Conservation (phyloP, 257 asterid species). For the Lavandula angustifolia region DNA sequence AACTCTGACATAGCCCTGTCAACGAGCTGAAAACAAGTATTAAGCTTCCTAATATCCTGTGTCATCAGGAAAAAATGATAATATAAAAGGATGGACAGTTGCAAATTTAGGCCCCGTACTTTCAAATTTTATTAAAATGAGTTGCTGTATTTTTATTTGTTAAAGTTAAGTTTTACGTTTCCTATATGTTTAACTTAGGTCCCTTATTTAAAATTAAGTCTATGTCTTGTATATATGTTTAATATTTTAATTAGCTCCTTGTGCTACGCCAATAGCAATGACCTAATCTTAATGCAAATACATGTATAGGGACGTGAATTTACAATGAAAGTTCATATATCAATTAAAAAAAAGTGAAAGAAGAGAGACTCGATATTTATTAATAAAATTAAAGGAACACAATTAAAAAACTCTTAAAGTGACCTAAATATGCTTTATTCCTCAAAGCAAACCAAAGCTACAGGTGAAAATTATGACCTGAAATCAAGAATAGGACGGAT, state of each 20-base stretch:
- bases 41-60: constrained; percentile 34
- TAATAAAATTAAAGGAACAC: background rate
- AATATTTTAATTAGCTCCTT: background rate
- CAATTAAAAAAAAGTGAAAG: too few species aligned
- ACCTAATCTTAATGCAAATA: background rate
- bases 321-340: too few species aligned
- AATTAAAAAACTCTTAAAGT: background rate
- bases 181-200: background rate
- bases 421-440: constrained; percentile 3
- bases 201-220: background rate
- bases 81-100: background rate
- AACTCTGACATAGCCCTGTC: constrained; percentile 91
- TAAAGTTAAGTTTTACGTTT: background rate
- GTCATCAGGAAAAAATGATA: constrained; percentile 12
- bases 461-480: constrained; percentile 66
- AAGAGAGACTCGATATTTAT: background rate
- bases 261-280: background rate
- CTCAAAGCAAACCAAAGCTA: constrained; percentile 22
- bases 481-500: constrained; percentile 97
- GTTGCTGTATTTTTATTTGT: background rate
- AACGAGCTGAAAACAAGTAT: constrained; percentile 49
- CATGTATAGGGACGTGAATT: background rate
- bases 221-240: background rate
- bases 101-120: background rate
- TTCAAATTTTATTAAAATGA: background rate